Percentiles rank a stretch among this genome's conserved stretches.
Evolutionary conservation across 106 monocot species (phyloP).

Genomic region (Vanilla planifolia): DNA sequence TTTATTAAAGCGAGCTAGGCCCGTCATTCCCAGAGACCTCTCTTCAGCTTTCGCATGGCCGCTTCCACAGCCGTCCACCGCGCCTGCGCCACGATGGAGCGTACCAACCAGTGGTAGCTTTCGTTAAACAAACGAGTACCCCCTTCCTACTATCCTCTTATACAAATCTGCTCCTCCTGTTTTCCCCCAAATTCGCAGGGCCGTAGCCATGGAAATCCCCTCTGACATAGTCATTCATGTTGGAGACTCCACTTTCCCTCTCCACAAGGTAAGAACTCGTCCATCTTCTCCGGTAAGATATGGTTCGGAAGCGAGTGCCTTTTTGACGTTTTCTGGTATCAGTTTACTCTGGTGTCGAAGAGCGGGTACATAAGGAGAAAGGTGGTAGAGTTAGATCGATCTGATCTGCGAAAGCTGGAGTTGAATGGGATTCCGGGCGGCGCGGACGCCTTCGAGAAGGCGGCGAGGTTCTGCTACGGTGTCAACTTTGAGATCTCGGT

Average conservation of each 20-base stretch:
- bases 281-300: not conserved
- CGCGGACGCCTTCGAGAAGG: constrained; percentile 35
- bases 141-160: not conserved
- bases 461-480: constrained; percentile 62
- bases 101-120: constrained; percentile 10
- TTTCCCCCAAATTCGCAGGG: constrained; percentile 10
- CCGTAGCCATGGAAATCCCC: constrained; percentile 17
- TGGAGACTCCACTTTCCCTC: constrained; percentile 10
- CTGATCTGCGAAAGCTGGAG: constrained; percentile 9
- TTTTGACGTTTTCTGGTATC: not conserved
- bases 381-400: constrained; percentile 10
- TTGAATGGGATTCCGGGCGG: constrained; percentile 33
- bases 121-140: not conserved
- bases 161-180: not conserved
- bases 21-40: too few species aligned
- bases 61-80: not conserved
- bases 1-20: too few species aligned
- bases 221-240: constrained; percentile 17
- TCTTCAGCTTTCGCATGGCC: not conserved
- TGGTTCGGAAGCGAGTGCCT: too few species aligned
- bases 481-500: constrained; percentile 52
- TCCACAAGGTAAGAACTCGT: constrained; percentile 16
- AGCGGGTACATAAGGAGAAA: constrained; percentile 21
- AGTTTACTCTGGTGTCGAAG: constrained; percentile 19
- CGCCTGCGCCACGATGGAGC: constrained; percentile 10